phyloP scores from a whole-genome alignment of 306 rosid species.

The Styphnolobium japonicum region DNA sequence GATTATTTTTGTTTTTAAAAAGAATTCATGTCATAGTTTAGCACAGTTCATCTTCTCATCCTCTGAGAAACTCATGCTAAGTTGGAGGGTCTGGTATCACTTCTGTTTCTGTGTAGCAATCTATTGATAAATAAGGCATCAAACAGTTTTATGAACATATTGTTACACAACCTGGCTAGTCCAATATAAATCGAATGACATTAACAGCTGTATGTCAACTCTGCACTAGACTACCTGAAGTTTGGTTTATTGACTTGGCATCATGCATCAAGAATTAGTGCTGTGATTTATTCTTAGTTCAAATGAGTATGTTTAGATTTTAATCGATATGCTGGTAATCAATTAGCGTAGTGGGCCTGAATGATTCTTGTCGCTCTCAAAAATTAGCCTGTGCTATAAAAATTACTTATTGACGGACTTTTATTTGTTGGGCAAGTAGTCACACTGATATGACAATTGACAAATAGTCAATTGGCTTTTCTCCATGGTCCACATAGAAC shows the following conservation, averaged over 20 bases:
- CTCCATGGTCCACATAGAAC: background rate
- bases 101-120: background rate
- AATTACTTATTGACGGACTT: background rate
- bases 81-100: no score
- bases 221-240: background rate
- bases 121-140: background rate
- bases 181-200: background rate
- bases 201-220: background rate
- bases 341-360: conserved; percentile 1
- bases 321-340: background rate
- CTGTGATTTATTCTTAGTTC: background rate
- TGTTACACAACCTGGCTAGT: background rate
- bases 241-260: background rate
- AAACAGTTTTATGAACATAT: background rate
- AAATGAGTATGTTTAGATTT: background rate
- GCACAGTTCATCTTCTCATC: background rate
- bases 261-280: background rate
- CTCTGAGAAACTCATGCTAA: background rate
- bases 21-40: background rate
- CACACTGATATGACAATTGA: conserved; percentile 7
- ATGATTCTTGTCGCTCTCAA: background rate
- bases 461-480: background rate
- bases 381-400: background rate
- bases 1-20: background rate
- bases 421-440: background rate